Percentiles rank a stretch among this genome's conserved stretches.
These are phyloP conservation scores for Magnolia sinica DNA, from an alignment of 164 flowering plant genomes.

Conservation along the genomic window DNA sequence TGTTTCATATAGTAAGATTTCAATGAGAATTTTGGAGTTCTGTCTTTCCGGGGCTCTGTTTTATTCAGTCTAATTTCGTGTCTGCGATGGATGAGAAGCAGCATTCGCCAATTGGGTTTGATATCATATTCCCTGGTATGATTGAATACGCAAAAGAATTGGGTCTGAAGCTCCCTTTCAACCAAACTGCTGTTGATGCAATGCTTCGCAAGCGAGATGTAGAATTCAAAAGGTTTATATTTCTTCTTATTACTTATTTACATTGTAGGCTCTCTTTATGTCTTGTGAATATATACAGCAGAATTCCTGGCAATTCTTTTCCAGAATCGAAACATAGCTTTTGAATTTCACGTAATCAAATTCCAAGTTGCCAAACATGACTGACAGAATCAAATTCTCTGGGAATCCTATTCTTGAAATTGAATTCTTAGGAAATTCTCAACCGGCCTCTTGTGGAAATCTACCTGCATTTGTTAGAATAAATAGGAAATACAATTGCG, in stretches of 20 bases:
- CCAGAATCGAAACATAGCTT: background rate
- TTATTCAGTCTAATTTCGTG: conserved; percentile 54
- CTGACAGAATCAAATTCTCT: background rate
- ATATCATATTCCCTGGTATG: conserved; percentile 80
- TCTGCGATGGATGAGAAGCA: conserved; percentile 40
- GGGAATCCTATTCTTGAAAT: no score
- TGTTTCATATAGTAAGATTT: background rate
- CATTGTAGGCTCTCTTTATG: background rate
- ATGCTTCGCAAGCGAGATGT: conserved; percentile 47
- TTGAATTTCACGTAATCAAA: no score
- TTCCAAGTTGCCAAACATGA: background rate
- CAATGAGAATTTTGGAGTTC: background rate
- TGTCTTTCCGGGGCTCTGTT: conserved; percentile 46
- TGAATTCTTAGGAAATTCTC: no score
- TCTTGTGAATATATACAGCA: background rate
- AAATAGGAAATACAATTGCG: no score
- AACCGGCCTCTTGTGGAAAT: no score
- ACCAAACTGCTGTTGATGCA: conserved; percentile 24
- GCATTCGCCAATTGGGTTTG: conserved; percentile 72
- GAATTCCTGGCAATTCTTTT: background rate
- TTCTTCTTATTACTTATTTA: background rate
- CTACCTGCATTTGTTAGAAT: no score
- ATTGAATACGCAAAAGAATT: conserved; percentile 51
- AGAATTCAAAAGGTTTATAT: conserved; percentile 57
- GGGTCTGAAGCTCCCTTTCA: conserved; percentile 49